These are phyloP conservation scores for Baeospora myosura DNA, from an alignment of 1,284 basidiomycete species.

Conservation along the genomic window DNA sequence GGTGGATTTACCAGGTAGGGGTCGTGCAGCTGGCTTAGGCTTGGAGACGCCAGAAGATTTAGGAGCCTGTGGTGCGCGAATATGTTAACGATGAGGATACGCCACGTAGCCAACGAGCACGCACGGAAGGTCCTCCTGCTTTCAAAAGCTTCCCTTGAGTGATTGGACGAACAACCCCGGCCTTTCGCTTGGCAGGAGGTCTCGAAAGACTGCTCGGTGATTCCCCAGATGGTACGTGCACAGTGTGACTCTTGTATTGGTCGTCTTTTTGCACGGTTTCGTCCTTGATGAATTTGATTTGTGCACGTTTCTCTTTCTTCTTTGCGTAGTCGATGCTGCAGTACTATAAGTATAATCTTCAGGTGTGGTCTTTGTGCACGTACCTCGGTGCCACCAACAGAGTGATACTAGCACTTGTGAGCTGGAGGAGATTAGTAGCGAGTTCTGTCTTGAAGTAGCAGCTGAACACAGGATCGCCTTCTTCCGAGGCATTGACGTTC, in stretches of 20 bases:
- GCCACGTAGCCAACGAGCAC: conserved; percentile 23
- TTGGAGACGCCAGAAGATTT: conserved; percentile 38
- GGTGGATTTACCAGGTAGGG: conserved; percentile 46
- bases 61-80: conserved; percentile 32
- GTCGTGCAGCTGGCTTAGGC: conserved; percentile 50
- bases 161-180: conserved; percentile 77
- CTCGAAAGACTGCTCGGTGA: conserved; percentile 74
- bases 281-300: conserved; percentile 87
- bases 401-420: conserved; percentile 74
- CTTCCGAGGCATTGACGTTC: conserved; percentile 75
- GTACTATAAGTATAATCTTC: conserved; percentile 1
- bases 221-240: conserved; percentile 87
- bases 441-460: conserved; percentile 98
- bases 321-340: conserved; percentile 81
- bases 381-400: conserved; percentile 74
- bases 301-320: conserved; percentile 94
- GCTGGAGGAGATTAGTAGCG: conserved; percentile 72
- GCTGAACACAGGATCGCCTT: conserved; percentile 92
- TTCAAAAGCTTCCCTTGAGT: conserved; percentile 78
- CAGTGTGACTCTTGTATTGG: conserved; percentile 89
- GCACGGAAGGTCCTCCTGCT: conserved; percentile 65
- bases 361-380: no score
- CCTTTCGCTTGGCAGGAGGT: conserved; percentile 83
- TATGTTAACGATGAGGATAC: neutral
- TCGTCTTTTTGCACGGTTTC: conserved; percentile 80